Base-by-base conservation (phyloP, 805 yeast genomes). In the Clavispora asparagi region DNA sequence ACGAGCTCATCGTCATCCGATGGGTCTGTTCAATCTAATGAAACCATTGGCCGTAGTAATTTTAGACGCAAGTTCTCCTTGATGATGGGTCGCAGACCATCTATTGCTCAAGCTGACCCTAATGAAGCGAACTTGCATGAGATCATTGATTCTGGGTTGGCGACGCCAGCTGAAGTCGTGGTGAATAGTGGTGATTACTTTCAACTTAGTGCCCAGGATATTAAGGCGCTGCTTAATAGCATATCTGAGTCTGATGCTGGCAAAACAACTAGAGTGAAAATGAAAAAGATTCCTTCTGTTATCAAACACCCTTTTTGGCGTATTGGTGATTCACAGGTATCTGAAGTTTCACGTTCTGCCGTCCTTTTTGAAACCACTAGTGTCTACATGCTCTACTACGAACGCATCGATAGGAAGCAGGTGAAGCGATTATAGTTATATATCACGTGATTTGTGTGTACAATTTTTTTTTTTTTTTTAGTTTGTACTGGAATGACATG, bases 301-400 rank as follows among this genome's bases (percentile, higher is more conserved):
- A 58, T 73, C 3, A 80, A 79, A 46, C 66, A 76, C 39, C 90
- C 92, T 16, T 86, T 73, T 57, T 92, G 98, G 98, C 76, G 87
- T 51, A 79, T 91, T 30, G 87, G 95, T 50, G 98, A 94, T 64
- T 72, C 86, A 2, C 71, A 68, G 28, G 80, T 87, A 4, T 65
- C 79, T 33, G 97, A 90, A 60, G 81, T 76, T 8, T 71, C 78
- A 11, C 59, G 68, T 2, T 64, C 68, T 0, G 81, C 82, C 13
- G 86, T 91, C 0, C 65, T 87, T 37, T 71, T 67, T 45, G 96
- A 89, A 57, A 79, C 79, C 28, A 71, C 79, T 27, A 88, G 86
- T n/a, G 96, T 81, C 1, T 92, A 92, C 64, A 78, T 92, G 85
- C 67, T 92, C 44, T 85, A 87, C 58, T 94, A 87, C 59, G 96